Conservation (phyloP, 1,284 basidiomycete genomes). For the Kalmanozyma brasiliensis region DNA sequence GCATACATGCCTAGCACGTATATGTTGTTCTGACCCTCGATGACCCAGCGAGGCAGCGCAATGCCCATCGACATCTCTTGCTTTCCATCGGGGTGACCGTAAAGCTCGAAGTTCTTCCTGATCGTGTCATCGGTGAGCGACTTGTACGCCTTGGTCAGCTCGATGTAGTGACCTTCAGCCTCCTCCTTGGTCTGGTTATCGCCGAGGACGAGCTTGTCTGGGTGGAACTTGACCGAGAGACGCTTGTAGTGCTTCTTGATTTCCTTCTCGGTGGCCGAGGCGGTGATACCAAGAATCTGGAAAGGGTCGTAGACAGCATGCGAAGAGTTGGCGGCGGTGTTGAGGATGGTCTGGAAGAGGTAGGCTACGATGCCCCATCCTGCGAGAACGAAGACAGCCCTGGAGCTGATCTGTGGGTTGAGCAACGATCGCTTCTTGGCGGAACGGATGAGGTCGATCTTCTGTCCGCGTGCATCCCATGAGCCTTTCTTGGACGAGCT, state of each 20-base stretch:
- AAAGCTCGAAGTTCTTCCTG: conserved; percentile 88
- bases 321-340: conserved; percentile 71
- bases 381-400: conserved; percentile 70
- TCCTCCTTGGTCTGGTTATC: conserved; percentile 87
- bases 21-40: conserved; percentile 89
- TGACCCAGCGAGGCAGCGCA: conserved; percentile 92
- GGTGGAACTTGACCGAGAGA: conserved; percentile 76
- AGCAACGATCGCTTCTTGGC: conserved; percentile 42
- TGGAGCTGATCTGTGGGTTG: conserved; percentile 54
- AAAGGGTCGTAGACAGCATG: conserved; percentile 83
- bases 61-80: conserved; percentile 96
- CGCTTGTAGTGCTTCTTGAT: conserved; percentile 97
- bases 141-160: conserved; percentile 98
- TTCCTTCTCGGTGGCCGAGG: conserved; percentile 83
- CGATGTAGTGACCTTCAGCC: conserved; percentile 88
- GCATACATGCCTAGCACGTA: conserved; percentile 91
- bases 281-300: conserved; percentile 88
- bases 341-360: conserved; percentile 75
- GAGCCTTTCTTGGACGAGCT: conserved; percentile 46
- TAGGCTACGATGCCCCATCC: conserved; percentile 83
- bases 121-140: conserved; percentile 92
- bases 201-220: conserved; percentile 89
- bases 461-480: conserved; percentile 62
- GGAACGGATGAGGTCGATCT: conserved; percentile 47
- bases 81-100: conserved; percentile 95